Evolutionary conservation across 2,329 filamentous ascomycete species (phyloP).

Genomic region (Monosporascus sp.): DNA sequence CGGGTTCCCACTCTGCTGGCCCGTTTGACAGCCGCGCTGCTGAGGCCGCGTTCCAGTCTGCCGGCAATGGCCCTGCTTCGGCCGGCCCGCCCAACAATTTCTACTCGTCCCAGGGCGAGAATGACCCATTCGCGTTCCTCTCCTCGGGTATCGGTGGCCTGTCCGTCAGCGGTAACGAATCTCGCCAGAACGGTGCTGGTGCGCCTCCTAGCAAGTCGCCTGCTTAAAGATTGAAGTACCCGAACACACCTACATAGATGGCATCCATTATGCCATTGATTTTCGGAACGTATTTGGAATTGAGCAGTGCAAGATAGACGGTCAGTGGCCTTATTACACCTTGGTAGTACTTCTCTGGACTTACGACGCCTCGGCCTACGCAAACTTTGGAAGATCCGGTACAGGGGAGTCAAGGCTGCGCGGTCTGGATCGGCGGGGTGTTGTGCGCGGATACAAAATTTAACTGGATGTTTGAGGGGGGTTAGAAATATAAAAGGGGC

Average conservation of each 20-base stretch:
- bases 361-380: slow-evolving; percentile 32
- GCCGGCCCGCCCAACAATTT: slow-evolving; percentile 71
- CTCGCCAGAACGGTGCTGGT: slow-evolving; percentile 56
- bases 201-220: slow-evolving; percentile 55
- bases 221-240: slow-evolving; percentile 35
- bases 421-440: slow-evolving; percentile 23
- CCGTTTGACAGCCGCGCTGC: slow-evolving; percentile 90
- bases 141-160: slow-evolving; percentile 67
- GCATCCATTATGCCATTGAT: slow-evolving; percentile 16
- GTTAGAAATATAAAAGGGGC: slow-evolving; percentile 35
- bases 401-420: slow-evolving; percentile 27
- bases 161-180: slow-evolving; percentile 61
- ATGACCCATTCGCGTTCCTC: slow-evolving; percentile 76
- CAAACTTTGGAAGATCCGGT: slow-evolving; percentile 38
- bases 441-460: slow-evolving; percentile 18
- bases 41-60: slow-evolving; percentile 89
- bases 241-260: slow-evolving; percentile 8
- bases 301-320: slow-evolving; percentile 34
- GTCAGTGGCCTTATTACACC: slow-evolving; percentile 26
- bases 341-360: slow-evolving; percentile 39
- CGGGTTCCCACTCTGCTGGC: slow-evolving; percentile 73
- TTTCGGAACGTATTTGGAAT: slow-evolving; percentile 34
- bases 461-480: slow-evolving; percentile 30
- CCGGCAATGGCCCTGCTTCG: slow-evolving; percentile 73
- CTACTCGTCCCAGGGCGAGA: slow-evolving; percentile 61